Conservation (phyloP, 2,329 filamentous ascomycete genomes). For the Hymenoscyphus repandus region DNA sequence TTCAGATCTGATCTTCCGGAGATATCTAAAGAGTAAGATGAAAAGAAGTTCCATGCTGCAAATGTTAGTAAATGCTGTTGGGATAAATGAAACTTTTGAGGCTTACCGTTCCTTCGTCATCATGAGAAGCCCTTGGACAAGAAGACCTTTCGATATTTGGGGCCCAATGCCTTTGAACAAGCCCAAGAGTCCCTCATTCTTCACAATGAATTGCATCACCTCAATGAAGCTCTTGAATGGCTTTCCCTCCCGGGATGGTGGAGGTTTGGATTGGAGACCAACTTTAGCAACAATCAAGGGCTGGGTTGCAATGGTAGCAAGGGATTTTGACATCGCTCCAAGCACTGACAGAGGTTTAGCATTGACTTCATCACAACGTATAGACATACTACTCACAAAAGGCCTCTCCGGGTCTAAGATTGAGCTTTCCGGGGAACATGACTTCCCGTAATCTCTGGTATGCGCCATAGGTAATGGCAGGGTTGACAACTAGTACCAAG, state of each 20-base stretch:
- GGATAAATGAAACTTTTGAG: not conserved
- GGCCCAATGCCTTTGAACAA: slow-evolving; percentile 96
- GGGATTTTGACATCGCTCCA: slow-evolving; percentile 84
- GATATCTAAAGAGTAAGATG: slow-evolving; percentile 76
- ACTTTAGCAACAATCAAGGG: slow-evolving; percentile 98
- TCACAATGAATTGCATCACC: slow-evolving; percentile 89
- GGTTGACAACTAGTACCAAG: slow-evolving; percentile 91
- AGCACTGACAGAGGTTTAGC: slow-evolving; percentile 54
- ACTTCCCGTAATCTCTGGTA: slow-evolving; percentile 81
- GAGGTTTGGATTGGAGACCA: slow-evolving; percentile 88
- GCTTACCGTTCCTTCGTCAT: slow-evolving; percentile 93
- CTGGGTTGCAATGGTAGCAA: slow-evolving; percentile 89
- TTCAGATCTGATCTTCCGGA: slow-evolving; percentile 64
- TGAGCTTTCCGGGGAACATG: slow-evolving; percentile 72
- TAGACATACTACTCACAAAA: slow-evolving; percentile 62
- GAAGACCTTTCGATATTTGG: slow-evolving; percentile 84
- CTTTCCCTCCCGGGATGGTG: slow-evolving; percentile 76
- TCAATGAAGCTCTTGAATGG: slow-evolving; percentile 91
- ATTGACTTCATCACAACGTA: not conserved
- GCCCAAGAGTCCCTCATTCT: slow-evolving; percentile 77
- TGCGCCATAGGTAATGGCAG: slow-evolving; percentile 94
- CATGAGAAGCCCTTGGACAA: slow-evolving; percentile 96
- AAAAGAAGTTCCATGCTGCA: slow-evolving; percentile 80
- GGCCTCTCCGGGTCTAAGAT: slow-evolving; percentile 76
- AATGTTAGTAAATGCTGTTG: slow-evolving; percentile 10